phyloP scores from a whole-genome alignment of 2,329 filamentous ascomycete species.

The Cercospora janseana region DNA sequence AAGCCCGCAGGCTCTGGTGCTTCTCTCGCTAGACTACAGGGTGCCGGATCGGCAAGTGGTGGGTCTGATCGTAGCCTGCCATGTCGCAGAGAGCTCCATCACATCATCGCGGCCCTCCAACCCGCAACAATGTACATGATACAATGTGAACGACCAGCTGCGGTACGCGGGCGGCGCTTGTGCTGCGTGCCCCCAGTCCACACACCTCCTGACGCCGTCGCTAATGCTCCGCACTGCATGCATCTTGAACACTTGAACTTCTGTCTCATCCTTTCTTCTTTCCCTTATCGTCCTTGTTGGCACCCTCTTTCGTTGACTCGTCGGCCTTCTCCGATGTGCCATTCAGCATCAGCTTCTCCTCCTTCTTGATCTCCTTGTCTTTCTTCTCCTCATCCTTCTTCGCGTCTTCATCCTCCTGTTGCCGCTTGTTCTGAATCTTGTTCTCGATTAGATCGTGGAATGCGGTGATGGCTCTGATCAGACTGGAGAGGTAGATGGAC shows the following conservation, averaged over 20 bases:
- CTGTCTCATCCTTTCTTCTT: slow-evolving; percentile 53
- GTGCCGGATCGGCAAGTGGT: not conserved
- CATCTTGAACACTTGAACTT: slow-evolving; percentile 1
- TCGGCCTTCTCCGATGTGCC: slow-evolving; percentile 52
- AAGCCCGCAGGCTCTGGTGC: too few species aligned
- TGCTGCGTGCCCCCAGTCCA: slow-evolving; percentile 13
- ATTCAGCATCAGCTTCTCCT: slow-evolving; percentile 63
- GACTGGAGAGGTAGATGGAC: slow-evolving; percentile 93
- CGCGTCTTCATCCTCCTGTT: slow-evolving; percentile 89
- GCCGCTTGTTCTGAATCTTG: slow-evolving; percentile 98
- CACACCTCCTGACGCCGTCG: slow-evolving; percentile 28
- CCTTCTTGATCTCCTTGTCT: slow-evolving; percentile 55
- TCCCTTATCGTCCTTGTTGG: slow-evolving; percentile 55
- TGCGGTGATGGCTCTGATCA: slow-evolving; percentile 95
- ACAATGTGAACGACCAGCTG: slow-evolving; percentile 14
- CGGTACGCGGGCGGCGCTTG: slow-evolving; percentile 19
- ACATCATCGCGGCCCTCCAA: not conserved
- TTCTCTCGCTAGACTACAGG: not conserved
- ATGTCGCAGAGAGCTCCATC: not conserved
- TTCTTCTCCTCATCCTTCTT: slow-evolving; percentile 66
- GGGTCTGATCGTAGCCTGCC: slow-evolving; percentile 9
- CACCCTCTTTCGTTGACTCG: slow-evolving; percentile 49
- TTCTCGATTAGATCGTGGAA: slow-evolving; percentile 99
- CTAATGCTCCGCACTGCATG: slow-evolving; percentile 12
- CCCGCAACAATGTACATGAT: slow-evolving; percentile 26